Evolutionary conservation across 179 eudicot genomes (phyloP).

Genomic region (Heliamphora pulchella): DNA sequence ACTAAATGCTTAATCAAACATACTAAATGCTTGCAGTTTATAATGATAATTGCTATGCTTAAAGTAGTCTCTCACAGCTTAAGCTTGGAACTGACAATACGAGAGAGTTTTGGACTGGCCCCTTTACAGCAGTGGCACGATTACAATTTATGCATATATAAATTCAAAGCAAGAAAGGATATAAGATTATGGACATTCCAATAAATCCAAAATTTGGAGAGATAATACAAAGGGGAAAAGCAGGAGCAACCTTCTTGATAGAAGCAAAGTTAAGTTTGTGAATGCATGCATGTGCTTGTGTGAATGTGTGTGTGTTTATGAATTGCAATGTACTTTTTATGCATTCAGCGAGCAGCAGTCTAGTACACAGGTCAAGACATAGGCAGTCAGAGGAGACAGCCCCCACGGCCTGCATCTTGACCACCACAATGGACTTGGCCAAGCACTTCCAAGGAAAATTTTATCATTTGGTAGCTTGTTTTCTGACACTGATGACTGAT

Average conservation of each 20-base stretch:
- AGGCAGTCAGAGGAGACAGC: too few relatives aligned
- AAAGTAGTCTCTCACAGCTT: background rate
- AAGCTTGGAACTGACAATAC: background rate
- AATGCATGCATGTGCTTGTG: background rate
- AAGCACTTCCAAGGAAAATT: too few relatives aligned
- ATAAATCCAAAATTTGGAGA: background rate
- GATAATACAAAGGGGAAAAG: background rate
- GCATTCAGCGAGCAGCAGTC: slow-evolving; percentile 1
- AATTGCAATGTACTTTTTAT: background rate
- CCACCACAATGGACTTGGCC: too few relatives aligned
- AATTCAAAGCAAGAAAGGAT: too few relatives aligned
- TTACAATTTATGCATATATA: background rate
- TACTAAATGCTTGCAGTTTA: background rate
- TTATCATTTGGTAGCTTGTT: too few relatives aligned
- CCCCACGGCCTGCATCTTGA: too few relatives aligned
- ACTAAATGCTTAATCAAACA: background rate
- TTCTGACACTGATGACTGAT: too few relatives aligned
- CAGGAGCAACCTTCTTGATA: background rate
- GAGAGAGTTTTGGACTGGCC: background rate
- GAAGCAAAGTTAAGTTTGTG: too few relatives aligned
- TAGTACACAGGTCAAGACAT: background rate
- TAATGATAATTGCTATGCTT: background rate
- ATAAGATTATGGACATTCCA: background rate
- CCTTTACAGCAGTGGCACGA: background rate
- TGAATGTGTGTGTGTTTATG: background rate